A percentile compares a stretch with the other conserved stretches of the same genome.
Evolutionary conservation across 495 filamentous ascomycete genomes (phyloP).

Genomic region (Pseudomonodictys pantanalensis): DNA sequence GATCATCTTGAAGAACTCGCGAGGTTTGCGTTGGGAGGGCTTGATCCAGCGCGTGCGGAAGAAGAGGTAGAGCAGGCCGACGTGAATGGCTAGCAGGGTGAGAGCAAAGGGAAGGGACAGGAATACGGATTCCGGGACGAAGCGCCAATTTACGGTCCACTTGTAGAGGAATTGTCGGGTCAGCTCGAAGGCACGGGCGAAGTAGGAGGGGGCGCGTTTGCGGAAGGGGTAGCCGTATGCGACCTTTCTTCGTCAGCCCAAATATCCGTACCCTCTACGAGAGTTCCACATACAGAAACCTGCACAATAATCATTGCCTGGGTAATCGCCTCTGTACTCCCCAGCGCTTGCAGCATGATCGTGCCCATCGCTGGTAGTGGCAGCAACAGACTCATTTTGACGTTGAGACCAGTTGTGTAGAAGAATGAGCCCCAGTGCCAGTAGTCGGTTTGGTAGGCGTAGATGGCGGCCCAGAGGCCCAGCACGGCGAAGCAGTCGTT

Average conservation of each 20-base stretch:
- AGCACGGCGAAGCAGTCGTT: conserved; percentile 88
- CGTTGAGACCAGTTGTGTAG: conserved; percentile 75
- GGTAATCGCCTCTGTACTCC: conserved; percentile 58
- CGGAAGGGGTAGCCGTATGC: conserved; percentile 77
- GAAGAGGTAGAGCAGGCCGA: conserved; percentile 63
- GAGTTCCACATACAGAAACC: conserved; percentile 56
- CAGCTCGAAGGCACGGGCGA: conserved; percentile 81
- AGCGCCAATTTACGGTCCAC: conserved; percentile 99
- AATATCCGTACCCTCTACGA: not conserved
- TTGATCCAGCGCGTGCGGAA: conserved; percentile 54
- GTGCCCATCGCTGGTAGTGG: conserved; percentile 74
- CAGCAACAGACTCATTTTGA: conserved; percentile 91
- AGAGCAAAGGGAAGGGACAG: conserved; percentile 71
- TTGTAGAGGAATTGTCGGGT: conserved; percentile 88
- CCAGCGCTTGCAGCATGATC: conserved; percentile 66
- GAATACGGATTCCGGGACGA: conserved; percentile 78
- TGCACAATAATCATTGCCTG: conserved; percentile 69
- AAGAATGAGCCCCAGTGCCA: conserved; percentile 69
- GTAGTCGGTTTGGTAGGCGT: conserved; percentile 64
- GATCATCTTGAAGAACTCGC: conserved; percentile 49
- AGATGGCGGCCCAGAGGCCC: conserved; percentile 77
- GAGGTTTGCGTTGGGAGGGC: conserved; percentile 47
- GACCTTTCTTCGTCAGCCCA: conserved; percentile 42
- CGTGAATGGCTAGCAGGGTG: conserved; percentile 65
- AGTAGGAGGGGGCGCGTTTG: conserved; percentile 65